Conservation (phyloP, 768 basidiomycete genomes). For the Dioszegia hungarica region DNA sequence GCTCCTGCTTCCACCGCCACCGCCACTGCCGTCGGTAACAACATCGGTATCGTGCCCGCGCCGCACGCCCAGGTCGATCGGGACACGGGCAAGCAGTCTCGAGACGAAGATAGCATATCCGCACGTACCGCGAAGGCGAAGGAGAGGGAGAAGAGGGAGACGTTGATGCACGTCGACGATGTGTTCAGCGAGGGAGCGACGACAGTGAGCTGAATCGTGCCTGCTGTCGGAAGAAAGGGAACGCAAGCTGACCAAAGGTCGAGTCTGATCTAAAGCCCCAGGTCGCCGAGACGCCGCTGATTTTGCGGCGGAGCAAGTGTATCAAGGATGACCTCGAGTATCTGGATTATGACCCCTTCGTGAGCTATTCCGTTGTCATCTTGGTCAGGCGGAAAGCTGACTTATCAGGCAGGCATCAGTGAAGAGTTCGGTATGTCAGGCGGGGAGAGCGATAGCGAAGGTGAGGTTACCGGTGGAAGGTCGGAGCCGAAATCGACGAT, state of each 20-base stretch:
- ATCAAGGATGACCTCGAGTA: slow-evolving; percentile 1
- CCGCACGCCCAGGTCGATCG: not conserved
- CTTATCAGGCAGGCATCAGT: not conserved
- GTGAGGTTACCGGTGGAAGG: not conserved
- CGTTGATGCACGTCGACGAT: not conserved
- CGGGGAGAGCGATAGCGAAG: not conserved
- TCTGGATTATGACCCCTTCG: slow-evolving; percentile 4
- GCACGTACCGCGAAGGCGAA: not conserved
- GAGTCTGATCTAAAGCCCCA: slow-evolving; percentile 2
- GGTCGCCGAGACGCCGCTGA: not conserved
- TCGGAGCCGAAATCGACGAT: not conserved
- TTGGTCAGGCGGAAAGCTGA: not conserved
- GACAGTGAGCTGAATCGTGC: not conserved
- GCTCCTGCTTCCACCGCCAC: no score
- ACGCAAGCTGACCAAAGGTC: not conserved
- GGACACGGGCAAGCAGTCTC: not conserved
- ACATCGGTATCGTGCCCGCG: not conserved
- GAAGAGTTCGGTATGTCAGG: not conserved
- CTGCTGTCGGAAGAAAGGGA: not conserved
- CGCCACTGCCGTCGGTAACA: no score
- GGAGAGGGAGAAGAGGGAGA: not conserved
- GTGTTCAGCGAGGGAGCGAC: not conserved
- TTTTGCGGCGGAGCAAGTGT: not conserved
- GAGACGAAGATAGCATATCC: no score
- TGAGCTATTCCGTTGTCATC: not conserved